Evolutionary conservation across 2,329 filamentous ascomycete species (phyloP), one percentile per base, ranked within the genome.

Genomic region (Apiospora koreana): DNA sequence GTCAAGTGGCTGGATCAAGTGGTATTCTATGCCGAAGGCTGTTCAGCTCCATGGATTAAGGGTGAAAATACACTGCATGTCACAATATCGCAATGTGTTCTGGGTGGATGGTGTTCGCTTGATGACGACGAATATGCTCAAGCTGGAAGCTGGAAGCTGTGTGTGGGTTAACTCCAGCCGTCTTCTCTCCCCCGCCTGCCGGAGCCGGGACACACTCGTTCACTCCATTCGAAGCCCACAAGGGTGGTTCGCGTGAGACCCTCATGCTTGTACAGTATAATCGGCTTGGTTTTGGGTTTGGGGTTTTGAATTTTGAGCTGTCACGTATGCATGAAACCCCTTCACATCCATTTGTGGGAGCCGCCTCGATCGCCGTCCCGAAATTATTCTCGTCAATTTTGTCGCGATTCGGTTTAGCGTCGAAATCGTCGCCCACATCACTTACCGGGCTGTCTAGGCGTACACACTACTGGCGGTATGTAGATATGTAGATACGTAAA

Each of bases 381-480:
- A 35, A n/a, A 62, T 38, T 41, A 35, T 68, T 35, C 45, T 67
- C 66, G 45, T 68, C 45, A 48, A 54, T 48, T 38, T 68, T 68
- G 45, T 38, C 66, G 66, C 31, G 43, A 68, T 68, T 18, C 28
- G 66, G 66, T 68, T 54, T 68, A 68, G 66, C 66, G 66, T 46
- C 9, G 16, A 35, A 62, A 62, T n/a, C 9, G 54, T 8, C 54
- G 31, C 54, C 31, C 54, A 18, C 21, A 18, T 62, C 28, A 31
- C 31, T 62, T n/a, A 62, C 54, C 28, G 1, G 54, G 35, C 54
- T n/a, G n/a, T n/a, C n/a, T 23, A 38, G 31, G 54, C 18, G 31
- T 62, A 62, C 54, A n/a, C 54, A 62, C 31, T n/a, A 38, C 41
- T 43, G 31, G 5, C n/a, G 8, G 54, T n/a, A 10, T 35, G 35